Evolutionary conservation across 2,329 filamentous ascomycete genomes (phyloP).

Genomic region (Trichocomaceae sp.): DNA sequence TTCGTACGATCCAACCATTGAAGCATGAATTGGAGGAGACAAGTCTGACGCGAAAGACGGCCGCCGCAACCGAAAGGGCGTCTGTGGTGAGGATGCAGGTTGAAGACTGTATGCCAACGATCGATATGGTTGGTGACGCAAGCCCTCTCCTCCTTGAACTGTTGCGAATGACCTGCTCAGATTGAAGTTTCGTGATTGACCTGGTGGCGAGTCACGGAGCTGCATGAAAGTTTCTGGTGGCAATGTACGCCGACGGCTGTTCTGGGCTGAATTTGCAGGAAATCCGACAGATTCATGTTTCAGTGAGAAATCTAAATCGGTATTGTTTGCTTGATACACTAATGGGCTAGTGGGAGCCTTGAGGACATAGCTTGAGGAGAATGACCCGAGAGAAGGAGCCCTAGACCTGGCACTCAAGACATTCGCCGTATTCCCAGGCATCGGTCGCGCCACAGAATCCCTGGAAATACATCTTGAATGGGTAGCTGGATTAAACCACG

Average conservation of each 20-base stretch:
- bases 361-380: conserved; percentile 73
- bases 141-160: conserved; percentile 53
- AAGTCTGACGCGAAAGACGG: conserved; percentile 68
- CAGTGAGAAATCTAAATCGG: conserved; percentile 61
- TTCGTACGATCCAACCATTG: conserved; percentile 96
- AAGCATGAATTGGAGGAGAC: conserved; percentile 77
- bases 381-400: conserved; percentile 60
- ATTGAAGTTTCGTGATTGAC: conserved; percentile 30
- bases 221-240: conserved; percentile 55
- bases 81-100: conserved; percentile 40
- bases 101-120: conserved; percentile 55
- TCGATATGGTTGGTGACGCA: conserved; percentile 69
- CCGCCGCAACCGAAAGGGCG: conserved; percentile 45
- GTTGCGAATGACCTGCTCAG: conserved; percentile 40
- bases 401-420: conserved; percentile 31
- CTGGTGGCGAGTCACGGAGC: conserved; percentile 39
- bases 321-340: conserved; percentile 79
- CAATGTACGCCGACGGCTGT: conserved; percentile 63
- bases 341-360: conserved; percentile 87
- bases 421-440: conserved; percentile 12
- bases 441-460: conserved; percentile 15
- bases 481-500: conserved; percentile 45
- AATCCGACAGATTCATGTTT: conserved; percentile 49
- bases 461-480: conserved; percentile 18
- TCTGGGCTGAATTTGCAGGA: conserved; percentile 40